Percentiles rank a stretch among this genome's conserved stretches.
These are phyloP conservation scores for Mycosarcoma maydis DNA, from an alignment of 1,284 basidiomycete genomes.

Conservation along the genomic window DNA sequence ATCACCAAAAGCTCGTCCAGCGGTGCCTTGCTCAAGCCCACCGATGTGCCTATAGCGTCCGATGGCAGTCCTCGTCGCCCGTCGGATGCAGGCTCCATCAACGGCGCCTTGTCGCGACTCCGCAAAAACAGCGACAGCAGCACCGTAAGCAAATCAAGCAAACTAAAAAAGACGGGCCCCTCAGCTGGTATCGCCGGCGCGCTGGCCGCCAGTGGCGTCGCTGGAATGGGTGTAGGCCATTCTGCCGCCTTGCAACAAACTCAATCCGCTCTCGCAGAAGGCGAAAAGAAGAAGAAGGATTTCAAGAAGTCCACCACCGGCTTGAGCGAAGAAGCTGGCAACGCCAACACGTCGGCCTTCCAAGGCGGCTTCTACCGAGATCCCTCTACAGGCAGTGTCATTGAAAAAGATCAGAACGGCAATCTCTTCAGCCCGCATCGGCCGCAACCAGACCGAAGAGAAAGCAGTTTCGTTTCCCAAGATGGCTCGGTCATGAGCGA, in stretches of 20 bases:
- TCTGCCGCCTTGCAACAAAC: slow-evolving; percentile 26
- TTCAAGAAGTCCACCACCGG: too few relatives aligned
- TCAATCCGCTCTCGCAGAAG: slow-evolving; percentile 29
- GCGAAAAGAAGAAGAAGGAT: slow-evolving; percentile 30
- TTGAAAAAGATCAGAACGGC: slow-evolving; percentile 45
- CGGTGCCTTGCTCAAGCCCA: slow-evolving; percentile 30
- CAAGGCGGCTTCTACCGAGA: slow-evolving; percentile 55
- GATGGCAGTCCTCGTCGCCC: slow-evolving; percentile 38
- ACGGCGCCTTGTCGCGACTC: slow-evolving; percentile 28
- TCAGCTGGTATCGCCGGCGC: slow-evolving; percentile 57
- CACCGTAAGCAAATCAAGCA: slow-evolving; percentile 25
- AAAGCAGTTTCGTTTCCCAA: slow-evolving; percentile 39
- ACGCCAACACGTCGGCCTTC: slow-evolving; percentile 25
- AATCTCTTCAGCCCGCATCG: slow-evolving; percentile 17
- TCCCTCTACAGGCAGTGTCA: slow-evolving; percentile 44
- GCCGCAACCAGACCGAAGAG: slow-evolving; percentile 29
- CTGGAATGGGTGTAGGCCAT: slow-evolving; percentile 57
- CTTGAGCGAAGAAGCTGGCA: too few relatives aligned
- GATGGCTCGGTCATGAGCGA: slow-evolving; percentile 48
- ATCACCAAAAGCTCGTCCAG: slow-evolving; percentile 45
- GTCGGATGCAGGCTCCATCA: slow-evolving; percentile 28
- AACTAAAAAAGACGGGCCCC: slow-evolving; percentile 24
- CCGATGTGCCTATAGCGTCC: slow-evolving; percentile 6
- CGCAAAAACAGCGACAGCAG: slow-evolving; percentile 51
- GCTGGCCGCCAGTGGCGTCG: slow-evolving; percentile 54